Conservation (phyloP, 2,329 filamentous ascomycete genomes). For the Lachnellula subtilissima region DNA sequence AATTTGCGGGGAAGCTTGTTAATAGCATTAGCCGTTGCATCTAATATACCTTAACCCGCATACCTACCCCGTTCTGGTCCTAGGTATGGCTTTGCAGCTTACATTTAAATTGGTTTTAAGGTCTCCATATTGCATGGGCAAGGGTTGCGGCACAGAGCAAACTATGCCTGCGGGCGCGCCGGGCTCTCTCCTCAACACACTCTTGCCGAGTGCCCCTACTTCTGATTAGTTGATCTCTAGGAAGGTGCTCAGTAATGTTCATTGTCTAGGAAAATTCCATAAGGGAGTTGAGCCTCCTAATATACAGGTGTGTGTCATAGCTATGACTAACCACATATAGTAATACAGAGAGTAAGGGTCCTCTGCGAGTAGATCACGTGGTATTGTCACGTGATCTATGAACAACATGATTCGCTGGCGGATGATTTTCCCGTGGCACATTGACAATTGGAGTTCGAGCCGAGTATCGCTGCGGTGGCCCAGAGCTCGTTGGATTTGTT, state of each 20-base stretch:
- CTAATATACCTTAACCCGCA: neutral
- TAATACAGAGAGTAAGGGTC: too few species aligned
- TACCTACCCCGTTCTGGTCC: neutral
- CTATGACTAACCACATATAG: too few species aligned
- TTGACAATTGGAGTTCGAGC: slow-evolving; percentile 4
- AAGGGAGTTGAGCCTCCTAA: too few species aligned
- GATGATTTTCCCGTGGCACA: slow-evolving; percentile 7
- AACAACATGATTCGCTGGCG: slow-evolving; percentile 16
- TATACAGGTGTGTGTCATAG: too few species aligned
- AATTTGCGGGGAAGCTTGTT: slow-evolving; percentile 18
- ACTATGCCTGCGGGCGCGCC: slow-evolving; percentile 12
- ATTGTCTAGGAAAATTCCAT: too few species aligned
- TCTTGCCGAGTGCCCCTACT: neutral
- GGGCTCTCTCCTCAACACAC: slow-evolving; percentile 11
- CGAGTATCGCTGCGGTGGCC: neutral
- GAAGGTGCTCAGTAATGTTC: too few species aligned
- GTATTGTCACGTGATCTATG: too few species aligned
- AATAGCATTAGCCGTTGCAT: too few species aligned
- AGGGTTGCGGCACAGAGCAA: slow-evolving; percentile 20
- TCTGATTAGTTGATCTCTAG: too few species aligned
- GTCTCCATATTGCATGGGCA: slow-evolving; percentile 8
- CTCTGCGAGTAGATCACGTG: too few species aligned
- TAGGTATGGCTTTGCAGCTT: neutral
- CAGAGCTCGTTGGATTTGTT: neutral
- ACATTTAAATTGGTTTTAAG: slow-evolving; percentile 1